Evolutionary conservation across 208 protist species (phyloP).

Genomic region (Leishmania aethiopica): DNA sequence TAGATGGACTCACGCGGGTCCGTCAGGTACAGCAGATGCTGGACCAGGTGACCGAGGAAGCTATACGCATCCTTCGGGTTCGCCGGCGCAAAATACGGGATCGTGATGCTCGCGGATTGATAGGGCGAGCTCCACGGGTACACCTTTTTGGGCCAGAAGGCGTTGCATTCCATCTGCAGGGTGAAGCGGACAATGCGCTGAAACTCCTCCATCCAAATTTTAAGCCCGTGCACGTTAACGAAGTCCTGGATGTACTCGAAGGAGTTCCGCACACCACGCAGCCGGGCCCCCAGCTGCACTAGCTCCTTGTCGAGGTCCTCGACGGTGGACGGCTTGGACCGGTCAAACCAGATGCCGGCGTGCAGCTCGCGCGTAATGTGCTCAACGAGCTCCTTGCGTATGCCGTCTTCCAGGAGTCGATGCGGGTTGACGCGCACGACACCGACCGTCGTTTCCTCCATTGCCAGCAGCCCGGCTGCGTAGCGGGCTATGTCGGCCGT

Average conservation of each 20-base stretch:
- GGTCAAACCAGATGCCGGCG: constrained; percentile 66
- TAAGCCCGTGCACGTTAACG: constrained; percentile 96
- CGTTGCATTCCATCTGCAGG: constrained; percentile 97
- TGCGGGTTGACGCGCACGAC: constrained; percentile 97
- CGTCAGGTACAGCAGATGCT: constrained; percentile 91
- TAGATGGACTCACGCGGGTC: constrained; percentile 81
- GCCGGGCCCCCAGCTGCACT: constrained; percentile 57
- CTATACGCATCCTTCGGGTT: constrained; percentile 50
- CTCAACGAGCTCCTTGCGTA: constrained; percentile 94
- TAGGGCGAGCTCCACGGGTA: constrained; percentile 88
- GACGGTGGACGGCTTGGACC: constrained; percentile 36
- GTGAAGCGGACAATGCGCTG: constrained; percentile 96
- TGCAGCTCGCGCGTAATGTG: constrained; percentile 81
- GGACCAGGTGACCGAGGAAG: constrained; percentile 93
- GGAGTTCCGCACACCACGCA: constrained; percentile 92
- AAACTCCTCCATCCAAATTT: constrained; percentile 97
- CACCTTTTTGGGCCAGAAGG: constrained; percentile 94
- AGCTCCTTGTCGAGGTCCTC: constrained; percentile 79
- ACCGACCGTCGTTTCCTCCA: constrained; percentile 97
- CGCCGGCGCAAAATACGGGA: constrained; percentile 84
- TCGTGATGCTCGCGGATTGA: constrained; percentile 94
- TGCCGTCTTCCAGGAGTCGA: constrained; percentile 97
- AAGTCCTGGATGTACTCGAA: constrained; percentile 99
- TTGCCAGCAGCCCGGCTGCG: constrained; percentile 97
- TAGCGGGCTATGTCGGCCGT: constrained; percentile 95